Evolutionary conservation across 345 rosid species (phyloP).

Genomic region (Acer campestre): DNA sequence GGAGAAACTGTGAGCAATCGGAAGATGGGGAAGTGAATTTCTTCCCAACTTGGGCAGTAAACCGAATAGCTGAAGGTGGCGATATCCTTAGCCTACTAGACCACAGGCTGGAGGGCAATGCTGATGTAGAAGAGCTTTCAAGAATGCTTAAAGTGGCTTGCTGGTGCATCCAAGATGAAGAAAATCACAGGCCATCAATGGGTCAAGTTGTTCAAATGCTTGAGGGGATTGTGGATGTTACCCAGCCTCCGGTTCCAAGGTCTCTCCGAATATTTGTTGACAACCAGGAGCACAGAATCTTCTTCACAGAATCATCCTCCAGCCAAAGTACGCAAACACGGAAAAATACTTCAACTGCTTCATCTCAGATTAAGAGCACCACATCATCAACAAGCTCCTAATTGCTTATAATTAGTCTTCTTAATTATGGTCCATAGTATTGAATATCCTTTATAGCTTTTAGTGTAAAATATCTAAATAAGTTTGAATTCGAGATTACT

Average conservation of each 20-base stretch:
- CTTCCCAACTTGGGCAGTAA: slow-evolving; percentile 45
- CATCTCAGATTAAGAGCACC: slow-evolving; percentile 34
- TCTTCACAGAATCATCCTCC: slow-evolving; percentile 53
- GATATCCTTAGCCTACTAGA: slow-evolving; percentile 39
- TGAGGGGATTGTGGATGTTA: slow-evolving; percentile 11
- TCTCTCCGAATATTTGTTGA: neutral
- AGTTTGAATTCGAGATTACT: too few species aligned
- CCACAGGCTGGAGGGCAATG: slow-evolving; percentile 28
- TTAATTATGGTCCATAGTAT: too few species aligned
- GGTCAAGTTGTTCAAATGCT: slow-evolving; percentile 2
- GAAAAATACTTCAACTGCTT: slow-evolving; percentile 30
- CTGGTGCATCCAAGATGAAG: slow-evolving; percentile 14
- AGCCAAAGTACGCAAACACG: slow-evolving; percentile 36
- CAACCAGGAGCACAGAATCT: neutral
- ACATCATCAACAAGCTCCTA: slow-evolving; percentile 23
- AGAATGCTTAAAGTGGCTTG: slow-evolving; percentile 23
- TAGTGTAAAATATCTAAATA: too few species aligned
- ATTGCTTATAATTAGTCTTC: neutral
- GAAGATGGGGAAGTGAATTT: slow-evolving; percentile 32
- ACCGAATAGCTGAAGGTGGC: slow-evolving; percentile 25
- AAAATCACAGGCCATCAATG: slow-evolving; percentile 19
- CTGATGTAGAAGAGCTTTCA: slow-evolving; percentile 37
- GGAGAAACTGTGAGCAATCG: slow-evolving; percentile 37
- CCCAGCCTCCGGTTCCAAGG: slow-evolving; percentile 2
- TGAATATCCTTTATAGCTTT: too few species aligned